Evolutionary conservation across 1,284 basidiomycete species (phyloP), one percentile per base, ranked within the genome.

Genomic region (Porodaedalea pini): DNA sequence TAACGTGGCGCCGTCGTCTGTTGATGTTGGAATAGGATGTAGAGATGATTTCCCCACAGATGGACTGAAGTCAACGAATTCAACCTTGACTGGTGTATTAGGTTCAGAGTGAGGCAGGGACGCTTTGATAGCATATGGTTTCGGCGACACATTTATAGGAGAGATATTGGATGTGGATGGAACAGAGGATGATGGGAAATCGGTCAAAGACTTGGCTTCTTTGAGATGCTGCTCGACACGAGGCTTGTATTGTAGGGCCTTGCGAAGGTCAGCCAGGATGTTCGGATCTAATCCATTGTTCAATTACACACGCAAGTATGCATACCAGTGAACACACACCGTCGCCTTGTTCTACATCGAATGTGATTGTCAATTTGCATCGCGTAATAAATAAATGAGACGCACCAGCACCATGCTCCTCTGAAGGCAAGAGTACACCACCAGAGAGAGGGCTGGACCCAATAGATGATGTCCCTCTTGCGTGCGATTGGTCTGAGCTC

Each of bases 41-140:
- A 67, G 63, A 4, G 69, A 70, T 27, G 66, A 67, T 17, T 70
- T 66, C 17, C 78, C 77, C 13, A 79, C 79, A 1, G 83, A 81
- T n/a, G 87, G 86, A 63, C 84, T 82, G 65, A 88, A 89, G 67
- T 89, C 87, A 37, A 88, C 43, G 21, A 57, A 51, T n/a, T 61
- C 56, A 8, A 27, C 15, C n/a, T 73, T 48, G 87, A 85, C 2
- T 67, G 61, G 44, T 63, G 70, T 40, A 56, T 60, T n/a, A 51
- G 64, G 32, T 48, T 53, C 45, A 6, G 63, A 59, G 29, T 51
- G 51, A 4, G 57, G 45, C 6, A 56, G 45, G 23, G 51, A 47
- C 27, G 48, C 54, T 39, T 61, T 65, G 39, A 68, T 61, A 56
- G 69, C 66, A 34, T 69, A 66, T 4, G 74, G 71, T 25, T 73